Conservation (phyloP, 768 basidiomycete genomes). For the Calocera viscosa region DNA sequence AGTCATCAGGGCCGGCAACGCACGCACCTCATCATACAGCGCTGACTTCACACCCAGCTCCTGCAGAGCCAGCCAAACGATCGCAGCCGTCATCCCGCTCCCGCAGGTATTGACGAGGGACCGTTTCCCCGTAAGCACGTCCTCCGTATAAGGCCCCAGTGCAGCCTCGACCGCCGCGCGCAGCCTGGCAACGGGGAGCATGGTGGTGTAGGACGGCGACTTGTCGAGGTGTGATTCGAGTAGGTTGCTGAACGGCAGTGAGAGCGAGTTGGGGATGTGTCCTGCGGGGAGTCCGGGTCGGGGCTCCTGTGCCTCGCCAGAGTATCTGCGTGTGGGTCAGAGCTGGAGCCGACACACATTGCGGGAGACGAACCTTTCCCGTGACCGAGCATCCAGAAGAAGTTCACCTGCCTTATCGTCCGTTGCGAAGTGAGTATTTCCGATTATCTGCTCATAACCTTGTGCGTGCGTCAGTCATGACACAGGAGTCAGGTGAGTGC, state of each 20-base stretch:
- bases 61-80: conserved; percentile 87
- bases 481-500: background rate
- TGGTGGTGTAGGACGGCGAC: conserved; percentile 40
- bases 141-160: conserved; percentile 47
- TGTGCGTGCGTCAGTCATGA: conserved; percentile 4
- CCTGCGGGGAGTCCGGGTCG: conserved; percentile 77
- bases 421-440: conserved; percentile 46
- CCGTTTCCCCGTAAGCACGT: conserved; percentile 47
- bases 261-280: conserved; percentile 79
- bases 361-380: conserved; percentile 47
- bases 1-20: background rate
- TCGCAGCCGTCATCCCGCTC: conserved; percentile 94
- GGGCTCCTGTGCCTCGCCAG: conserved; percentile 76
- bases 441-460: conserved; percentile 74
- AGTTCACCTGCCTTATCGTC: conserved; percentile 43
- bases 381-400: conserved; percentile 77
- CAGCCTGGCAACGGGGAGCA: conserved; percentile 48
- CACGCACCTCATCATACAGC: conserved; percentile 87
- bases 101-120: conserved; percentile 71
- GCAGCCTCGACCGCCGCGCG: conserved; percentile 46
- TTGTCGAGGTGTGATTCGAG: conserved; percentile 35
- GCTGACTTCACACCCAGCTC: conserved; percentile 47
- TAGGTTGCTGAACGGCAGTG: conserved; percentile 72
- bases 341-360: conserved; percentile 4
- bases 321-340: conserved; percentile 40